Percentiles rank a stretch among this genome's conserved stretches.
phyloP scores from a whole-genome alignment of 345 rosid species.

The Eucalyptus lansdowneana region DNA sequence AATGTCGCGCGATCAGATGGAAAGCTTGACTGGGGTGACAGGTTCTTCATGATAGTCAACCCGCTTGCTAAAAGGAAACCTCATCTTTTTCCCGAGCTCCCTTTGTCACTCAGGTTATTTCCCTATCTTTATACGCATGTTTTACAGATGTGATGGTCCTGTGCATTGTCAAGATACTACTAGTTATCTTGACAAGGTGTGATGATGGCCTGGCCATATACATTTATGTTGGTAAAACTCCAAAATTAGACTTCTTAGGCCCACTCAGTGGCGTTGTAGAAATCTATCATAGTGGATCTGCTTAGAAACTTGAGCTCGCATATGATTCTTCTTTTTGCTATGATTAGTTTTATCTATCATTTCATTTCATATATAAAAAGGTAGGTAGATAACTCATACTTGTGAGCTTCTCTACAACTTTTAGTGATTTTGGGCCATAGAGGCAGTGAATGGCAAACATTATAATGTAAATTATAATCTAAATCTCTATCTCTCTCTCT shows the following conservation, averaged over 20 bases:
- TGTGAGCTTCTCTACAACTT: not conserved
- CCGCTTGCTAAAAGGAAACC: constrained; percentile 11
- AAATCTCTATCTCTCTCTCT: too few species aligned
- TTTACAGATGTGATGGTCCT: not conserved
- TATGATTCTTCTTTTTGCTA: not conserved
- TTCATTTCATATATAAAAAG: not conserved
- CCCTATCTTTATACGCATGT: not conserved
- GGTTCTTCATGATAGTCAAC: constrained; percentile 10
- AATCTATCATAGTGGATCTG: not conserved
- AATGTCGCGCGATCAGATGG: not conserved
- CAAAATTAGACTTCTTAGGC: not conserved
- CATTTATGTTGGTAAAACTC: not conserved
- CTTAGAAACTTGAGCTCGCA: not conserved
- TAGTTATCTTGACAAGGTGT: not conserved
- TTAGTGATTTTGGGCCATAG: not conserved
- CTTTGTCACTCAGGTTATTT: constrained; percentile 18
- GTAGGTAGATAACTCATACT: not conserved
- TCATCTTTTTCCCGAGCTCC: constrained; percentile 29
- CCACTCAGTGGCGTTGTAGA: not conserved
- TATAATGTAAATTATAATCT: not conserved
- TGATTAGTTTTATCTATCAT: not conserved
- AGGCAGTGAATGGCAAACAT: not conserved
- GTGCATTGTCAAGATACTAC: not conserved
- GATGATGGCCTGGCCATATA: not conserved
- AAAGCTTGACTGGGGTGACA: constrained; percentile 22